phyloP scores from a whole-genome alignment of 176 grass and related monocot species.

The Cymbopogon citratus region DNA sequence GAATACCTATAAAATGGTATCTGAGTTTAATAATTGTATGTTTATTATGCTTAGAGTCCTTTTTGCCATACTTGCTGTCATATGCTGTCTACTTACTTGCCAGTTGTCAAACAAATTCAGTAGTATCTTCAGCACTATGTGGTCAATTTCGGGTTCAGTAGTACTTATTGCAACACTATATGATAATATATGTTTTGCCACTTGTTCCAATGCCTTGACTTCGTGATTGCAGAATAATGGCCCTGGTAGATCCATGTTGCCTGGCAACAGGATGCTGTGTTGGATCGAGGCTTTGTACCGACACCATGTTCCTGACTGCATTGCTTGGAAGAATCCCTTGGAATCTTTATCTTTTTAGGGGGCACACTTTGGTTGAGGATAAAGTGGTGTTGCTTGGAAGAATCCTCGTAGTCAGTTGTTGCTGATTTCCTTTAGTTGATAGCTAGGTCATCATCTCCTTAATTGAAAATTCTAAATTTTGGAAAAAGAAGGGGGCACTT shows the following conservation, averaged over 20 bases:
- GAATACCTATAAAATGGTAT: neutral
- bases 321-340: constrained; percentile 19
- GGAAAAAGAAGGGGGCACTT: neutral
- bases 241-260: constrained; percentile 4
- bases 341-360: neutral
- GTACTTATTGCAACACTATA: no score
- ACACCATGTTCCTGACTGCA: constrained; percentile 3
- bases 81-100: neutral
- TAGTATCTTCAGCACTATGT: neutral
- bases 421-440: neutral
- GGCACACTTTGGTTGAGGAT: constrained; percentile 20
- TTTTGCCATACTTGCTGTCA: neutral
- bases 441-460: neutral
- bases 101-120: neutral
- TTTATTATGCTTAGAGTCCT: neutral
- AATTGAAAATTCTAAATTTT: neutral
- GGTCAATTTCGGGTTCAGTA: no score
- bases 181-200: neutral
- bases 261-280: constrained; percentile 6
- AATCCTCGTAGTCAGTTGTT: neutral
- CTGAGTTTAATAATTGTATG: no score
- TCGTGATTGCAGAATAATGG: constrained; percentile 28
- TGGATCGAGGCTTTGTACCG: neutral
- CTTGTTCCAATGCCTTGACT: constrained; percentile 23
- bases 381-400: neutral